A percentile compares a stretch with the other conserved stretches of the same genome.
Evolutionary conservation across 164 flowering plant genomes (phyloP).

Genomic region (Santalum album): DNA sequence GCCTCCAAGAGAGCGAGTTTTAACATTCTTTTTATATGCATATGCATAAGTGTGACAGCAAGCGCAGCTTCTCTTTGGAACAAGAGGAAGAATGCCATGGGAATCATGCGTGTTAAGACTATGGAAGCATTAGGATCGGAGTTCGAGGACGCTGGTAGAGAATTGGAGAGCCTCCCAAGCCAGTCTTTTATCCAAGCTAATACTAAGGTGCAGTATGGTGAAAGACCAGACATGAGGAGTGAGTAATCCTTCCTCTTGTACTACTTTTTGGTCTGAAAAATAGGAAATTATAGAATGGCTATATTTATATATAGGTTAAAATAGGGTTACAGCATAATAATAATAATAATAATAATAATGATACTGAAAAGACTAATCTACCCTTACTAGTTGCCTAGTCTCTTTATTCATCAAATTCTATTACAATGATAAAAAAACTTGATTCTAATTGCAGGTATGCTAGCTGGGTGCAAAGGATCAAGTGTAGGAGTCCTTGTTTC

Average conservation of each 20-base stretch:
- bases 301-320: too few relatives aligned
- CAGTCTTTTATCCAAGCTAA: slow-evolving; percentile 37
- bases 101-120: slow-evolving; percentile 30
- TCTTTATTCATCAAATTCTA: too few relatives aligned
- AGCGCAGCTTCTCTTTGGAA: slow-evolving; percentile 46
- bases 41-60: slow-evolving; percentile 32
- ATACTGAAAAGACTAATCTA: too few relatives aligned
- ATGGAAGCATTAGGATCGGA: slow-evolving; percentile 20
- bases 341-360: too few relatives aligned
- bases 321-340: too few relatives aligned
- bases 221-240: slow-evolving; percentile 67
- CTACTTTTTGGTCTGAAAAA: too few relatives aligned
- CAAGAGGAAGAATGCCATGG: slow-evolving; percentile 41
- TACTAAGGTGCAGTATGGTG: slow-evolving; percentile 52
- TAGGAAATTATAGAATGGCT: too few relatives aligned
- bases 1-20: slow-evolving; percentile 21
- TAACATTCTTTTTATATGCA: slow-evolving; percentile 34
- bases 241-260: slow-evolving; percentile 7
- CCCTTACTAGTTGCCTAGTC: too few relatives aligned
- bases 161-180: slow-evolving; percentile 55
- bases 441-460: slow-evolving; percentile 20
- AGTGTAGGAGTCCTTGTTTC: slow-evolving; percentile 44
- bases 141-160: slow-evolving; percentile 29
- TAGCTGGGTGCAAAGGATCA: slow-evolving; percentile 24
- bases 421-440: too few relatives aligned